Conservation (phyloP, 495 filamentous ascomycete species). For the Entonaema liquescens region DNA sequence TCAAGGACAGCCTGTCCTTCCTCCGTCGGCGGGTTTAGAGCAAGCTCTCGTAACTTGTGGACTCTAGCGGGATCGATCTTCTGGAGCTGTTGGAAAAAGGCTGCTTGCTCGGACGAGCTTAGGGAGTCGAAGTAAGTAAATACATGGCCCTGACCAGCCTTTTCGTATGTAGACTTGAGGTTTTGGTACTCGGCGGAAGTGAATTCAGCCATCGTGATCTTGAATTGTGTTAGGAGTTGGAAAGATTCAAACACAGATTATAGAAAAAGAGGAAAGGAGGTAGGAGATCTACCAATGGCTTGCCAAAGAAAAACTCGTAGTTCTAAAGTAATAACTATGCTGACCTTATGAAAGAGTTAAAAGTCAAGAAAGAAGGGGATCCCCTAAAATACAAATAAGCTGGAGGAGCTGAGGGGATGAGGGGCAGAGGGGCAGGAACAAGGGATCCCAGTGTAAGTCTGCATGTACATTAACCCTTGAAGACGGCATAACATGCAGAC, state of each 20-base stretch:
- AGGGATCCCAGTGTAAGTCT: conserved; percentile 18
- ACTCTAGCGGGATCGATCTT: conserved; percentile 82
- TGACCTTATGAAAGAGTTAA: background rate
- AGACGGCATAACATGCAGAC: conserved; percentile 9
- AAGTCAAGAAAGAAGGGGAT: conserved; percentile 2
- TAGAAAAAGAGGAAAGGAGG: background rate
- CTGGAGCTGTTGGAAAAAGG: conserved; percentile 81
- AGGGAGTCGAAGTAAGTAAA: conserved; percentile 91
- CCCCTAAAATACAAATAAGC: conserved; percentile 9
- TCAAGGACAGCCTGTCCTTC: conserved; percentile 71
- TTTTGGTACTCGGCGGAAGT: conserved; percentile 74
- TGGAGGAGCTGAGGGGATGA: conserved; percentile 33
- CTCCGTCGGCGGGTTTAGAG: conserved; percentile 77
- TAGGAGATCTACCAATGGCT: background rate
- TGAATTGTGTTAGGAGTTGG: background rate
- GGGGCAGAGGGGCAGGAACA: conserved; percentile 7
- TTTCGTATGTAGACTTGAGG: conserved; percentile 79
- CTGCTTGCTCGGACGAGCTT: conserved; percentile 72
- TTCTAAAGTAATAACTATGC: background rate
- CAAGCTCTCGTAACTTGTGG: conserved; percentile 83
- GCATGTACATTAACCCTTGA: background rate
- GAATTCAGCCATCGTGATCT: conserved; percentile 62
- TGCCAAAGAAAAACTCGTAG: background rate
- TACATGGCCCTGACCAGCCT: conserved; percentile 87
- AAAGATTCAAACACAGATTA: background rate